Conservation (phyloP, 2,329 filamentous ascomycete genomes). For the Talaromyces atroroseus region DNA sequence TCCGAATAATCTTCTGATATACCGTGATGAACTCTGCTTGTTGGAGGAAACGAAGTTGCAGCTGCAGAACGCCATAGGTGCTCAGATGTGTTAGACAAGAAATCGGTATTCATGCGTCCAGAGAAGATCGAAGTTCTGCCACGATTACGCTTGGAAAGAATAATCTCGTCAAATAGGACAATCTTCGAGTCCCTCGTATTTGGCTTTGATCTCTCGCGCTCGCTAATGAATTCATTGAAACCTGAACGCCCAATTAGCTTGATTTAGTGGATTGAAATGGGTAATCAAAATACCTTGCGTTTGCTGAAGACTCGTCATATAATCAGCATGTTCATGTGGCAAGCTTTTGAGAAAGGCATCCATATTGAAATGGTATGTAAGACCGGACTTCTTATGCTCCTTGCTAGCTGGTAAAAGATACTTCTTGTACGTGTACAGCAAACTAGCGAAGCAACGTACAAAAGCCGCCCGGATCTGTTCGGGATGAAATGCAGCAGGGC, state of each 20-base stretch:
- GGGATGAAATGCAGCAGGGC: slow-evolving; percentile 60
- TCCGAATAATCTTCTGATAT: slow-evolving; percentile 48
- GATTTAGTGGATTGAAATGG: background rate
- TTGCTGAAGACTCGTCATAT: slow-evolving; percentile 58
- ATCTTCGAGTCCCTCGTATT: slow-evolving; percentile 51
- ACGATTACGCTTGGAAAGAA: slow-evolving; percentile 59
- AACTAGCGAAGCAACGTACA: slow-evolving; percentile 62
- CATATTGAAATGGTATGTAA: slow-evolving; percentile 62
- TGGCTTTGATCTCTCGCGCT: slow-evolving; percentile 51
- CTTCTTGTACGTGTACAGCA: slow-evolving; percentile 64
- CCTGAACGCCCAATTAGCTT: slow-evolving; percentile 30
- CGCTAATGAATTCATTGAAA: slow-evolving; percentile 61
- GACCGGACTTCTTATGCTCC: slow-evolving; percentile 57
- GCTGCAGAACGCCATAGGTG: slow-evolving; percentile 60
- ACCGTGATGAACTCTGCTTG: slow-evolving; percentile 42
- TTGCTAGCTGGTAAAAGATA: slow-evolving; percentile 55
- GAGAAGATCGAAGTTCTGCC: slow-evolving; percentile 55
- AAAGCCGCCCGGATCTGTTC: slow-evolving; percentile 64
- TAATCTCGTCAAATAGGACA: slow-evolving; percentile 60
- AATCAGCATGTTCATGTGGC: slow-evolving; percentile 59
- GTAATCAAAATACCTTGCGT: slow-evolving; percentile 50
- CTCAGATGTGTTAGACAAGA: slow-evolving; percentile 58
- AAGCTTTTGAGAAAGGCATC: slow-evolving; percentile 61
- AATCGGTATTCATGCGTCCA: slow-evolving; percentile 45
- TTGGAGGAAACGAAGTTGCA: slow-evolving; percentile 51